A percentile compares a stretch with the other conserved stretches of the same genome.
phyloP scores from a whole-genome alignment of 371 early-diverging fungal genomes.

The Mortierella sp. region DNA sequence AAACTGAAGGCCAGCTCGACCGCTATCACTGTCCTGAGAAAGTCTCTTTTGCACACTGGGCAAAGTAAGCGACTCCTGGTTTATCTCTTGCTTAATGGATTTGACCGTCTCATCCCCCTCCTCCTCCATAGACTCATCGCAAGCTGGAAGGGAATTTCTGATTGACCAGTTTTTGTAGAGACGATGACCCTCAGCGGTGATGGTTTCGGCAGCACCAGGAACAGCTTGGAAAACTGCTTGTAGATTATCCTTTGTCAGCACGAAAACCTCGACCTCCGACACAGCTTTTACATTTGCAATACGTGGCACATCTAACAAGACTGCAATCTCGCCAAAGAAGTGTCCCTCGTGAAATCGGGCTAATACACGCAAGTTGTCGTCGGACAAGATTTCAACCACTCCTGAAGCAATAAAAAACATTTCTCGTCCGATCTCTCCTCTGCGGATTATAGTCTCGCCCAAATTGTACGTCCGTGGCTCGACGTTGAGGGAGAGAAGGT shows the following conservation, averaged over 20 bases:
- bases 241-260: constrained; percentile 62
- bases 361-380: constrained; percentile 43
- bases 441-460: constrained; percentile 62
- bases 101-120: neutral
- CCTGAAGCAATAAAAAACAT: constrained; percentile 90
- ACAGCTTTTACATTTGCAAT: constrained; percentile 83
- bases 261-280: constrained; percentile 66
- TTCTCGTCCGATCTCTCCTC: constrained; percentile 81
- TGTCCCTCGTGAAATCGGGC: constrained; percentile 60
- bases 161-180: constrained; percentile 48
- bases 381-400: constrained; percentile 63
- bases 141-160: constrained; percentile 1
- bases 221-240: constrained; percentile 61
- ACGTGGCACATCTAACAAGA: constrained; percentile 82
- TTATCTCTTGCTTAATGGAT: constrained; percentile 7
- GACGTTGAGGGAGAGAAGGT: constrained; percentile 63
- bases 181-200: constrained; percentile 40
- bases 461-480: constrained; percentile 66
- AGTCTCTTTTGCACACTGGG: neutral
- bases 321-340: constrained; percentile 84
- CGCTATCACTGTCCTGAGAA: constrained; percentile 5
- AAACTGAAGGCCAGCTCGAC: neutral
- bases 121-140: constrained; percentile 5
- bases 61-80: constrained; percentile 5
- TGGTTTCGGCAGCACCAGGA: constrained; percentile 58